Conservation (phyloP, 768 basidiomycete genomes). For the Suillus discolor region DNA sequence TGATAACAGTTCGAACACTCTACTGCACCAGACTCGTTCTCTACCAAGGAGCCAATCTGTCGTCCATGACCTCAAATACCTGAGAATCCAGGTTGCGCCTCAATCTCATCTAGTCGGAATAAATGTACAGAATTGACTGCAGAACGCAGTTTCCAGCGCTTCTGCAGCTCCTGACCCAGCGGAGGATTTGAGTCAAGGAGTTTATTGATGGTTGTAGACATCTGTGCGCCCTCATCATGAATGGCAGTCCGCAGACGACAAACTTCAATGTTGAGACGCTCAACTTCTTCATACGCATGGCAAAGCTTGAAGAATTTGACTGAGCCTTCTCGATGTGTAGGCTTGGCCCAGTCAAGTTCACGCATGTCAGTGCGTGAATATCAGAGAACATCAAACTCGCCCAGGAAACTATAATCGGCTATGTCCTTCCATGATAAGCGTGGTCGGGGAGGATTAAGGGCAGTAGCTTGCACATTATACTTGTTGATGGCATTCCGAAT, state of each 20-base stretch:
- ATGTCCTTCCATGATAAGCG: conserved; percentile 8
- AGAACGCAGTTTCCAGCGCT: not conserved
- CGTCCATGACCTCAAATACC: not conserved
- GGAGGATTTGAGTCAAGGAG: not conserved
- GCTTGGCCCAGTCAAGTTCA: no score
- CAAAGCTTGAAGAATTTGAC: no score
- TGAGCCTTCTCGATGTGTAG: no score
- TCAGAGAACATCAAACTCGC: no score
- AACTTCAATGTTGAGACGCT: conserved; percentile 27
- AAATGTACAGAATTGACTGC: conserved; percentile 11
- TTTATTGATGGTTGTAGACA: not conserved
- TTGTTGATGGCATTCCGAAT: conserved; percentile 27
- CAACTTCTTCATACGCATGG: conserved; percentile 31
- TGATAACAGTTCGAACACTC: no score
- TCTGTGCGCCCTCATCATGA: conserved; percentile 21
- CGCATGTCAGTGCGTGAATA: no score
- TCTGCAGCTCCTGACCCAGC: conserved; percentile 8
- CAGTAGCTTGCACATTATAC: conserved; percentile 27
- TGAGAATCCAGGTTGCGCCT: not conserved
- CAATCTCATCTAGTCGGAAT: conserved; percentile 11
- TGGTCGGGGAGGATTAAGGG: conserved; percentile 19
- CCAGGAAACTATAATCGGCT: no score
- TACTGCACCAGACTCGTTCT: no score
- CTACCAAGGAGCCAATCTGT: no score
- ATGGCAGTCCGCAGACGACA: conserved; percentile 18